phyloP scores from a whole-genome alignment of 2,329 filamentous ascomycete species.

The Alternaria brassicicola region DNA sequence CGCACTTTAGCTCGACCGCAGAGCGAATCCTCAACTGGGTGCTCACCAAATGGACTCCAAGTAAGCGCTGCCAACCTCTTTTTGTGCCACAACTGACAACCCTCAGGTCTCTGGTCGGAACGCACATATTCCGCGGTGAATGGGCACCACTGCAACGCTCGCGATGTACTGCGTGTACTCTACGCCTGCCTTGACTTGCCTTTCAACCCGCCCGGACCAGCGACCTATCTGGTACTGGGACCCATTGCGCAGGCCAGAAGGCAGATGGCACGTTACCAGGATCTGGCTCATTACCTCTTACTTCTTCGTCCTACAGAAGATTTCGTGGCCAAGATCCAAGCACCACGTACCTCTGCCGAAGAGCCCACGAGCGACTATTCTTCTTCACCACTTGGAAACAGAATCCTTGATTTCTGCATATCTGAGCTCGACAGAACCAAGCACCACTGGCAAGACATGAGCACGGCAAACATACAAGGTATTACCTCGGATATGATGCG shows the following conservation, averaged over 20 bases:
- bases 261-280: constrained; percentile 47
- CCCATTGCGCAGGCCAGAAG: constrained; percentile 54
- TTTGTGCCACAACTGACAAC: constrained; percentile 17
- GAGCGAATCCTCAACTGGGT: constrained; percentile 82
- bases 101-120: constrained; percentile 60
- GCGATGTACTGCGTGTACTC: constrained; percentile 72
- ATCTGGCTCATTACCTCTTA: constrained; percentile 59
- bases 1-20: constrained; percentile 68
- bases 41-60: constrained; percentile 79
- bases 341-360: background rate
- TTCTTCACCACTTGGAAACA: constrained; percentile 30
- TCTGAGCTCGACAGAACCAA: constrained; percentile 54
- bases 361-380: constrained; percentile 24
- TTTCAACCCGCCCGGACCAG: constrained; percentile 26
- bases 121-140: constrained; percentile 69
- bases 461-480: constrained; percentile 51
- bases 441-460: constrained; percentile 53
- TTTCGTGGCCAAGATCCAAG: constrained; percentile 11
- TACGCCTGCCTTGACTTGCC: constrained; percentile 68
- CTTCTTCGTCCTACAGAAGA: constrained; percentile 34
- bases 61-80: constrained; percentile 55
- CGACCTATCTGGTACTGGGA: constrained; percentile 48
- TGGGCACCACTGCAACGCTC: constrained; percentile 66
- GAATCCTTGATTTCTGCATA: constrained; percentile 54
- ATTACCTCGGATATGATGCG: constrained; percentile 59